Evolutionary conservation across 768 basidiomycete species (phyloP).

Genomic region (Boletus coccyginus): DNA sequence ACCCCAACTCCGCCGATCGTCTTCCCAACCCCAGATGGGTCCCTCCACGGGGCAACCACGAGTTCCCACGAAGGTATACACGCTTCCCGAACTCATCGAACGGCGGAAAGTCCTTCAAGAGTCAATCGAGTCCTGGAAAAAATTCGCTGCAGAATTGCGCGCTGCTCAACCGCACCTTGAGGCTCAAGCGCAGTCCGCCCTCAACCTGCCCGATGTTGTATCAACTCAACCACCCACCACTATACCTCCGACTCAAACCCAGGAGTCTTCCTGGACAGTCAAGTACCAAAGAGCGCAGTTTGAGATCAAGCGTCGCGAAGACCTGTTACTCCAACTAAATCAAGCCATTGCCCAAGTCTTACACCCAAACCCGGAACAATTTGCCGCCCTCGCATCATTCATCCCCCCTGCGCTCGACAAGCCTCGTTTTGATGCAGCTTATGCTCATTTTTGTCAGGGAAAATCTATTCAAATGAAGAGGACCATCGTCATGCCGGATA

Average conservation of each 20-base stretch:
- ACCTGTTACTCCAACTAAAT: conserved; percentile 25
- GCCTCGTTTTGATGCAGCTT: conserved; percentile 27
- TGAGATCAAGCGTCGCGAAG: conserved; percentile 32
- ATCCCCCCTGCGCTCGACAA: conserved; percentile 30
- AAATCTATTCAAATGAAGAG: conserved; percentile 25
- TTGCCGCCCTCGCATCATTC: conserved; percentile 25
- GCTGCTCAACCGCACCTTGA: conserved; percentile 14
- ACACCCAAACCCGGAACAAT: conserved; percentile 21
- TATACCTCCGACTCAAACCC: conserved; percentile 4
- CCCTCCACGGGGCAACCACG: conserved; percentile 14
- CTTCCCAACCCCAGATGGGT: conserved; percentile 27
- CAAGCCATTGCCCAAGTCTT: conserved; percentile 26
- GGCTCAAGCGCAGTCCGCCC: not conserved
- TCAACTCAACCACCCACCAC: not conserved
- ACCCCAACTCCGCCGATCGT: conserved; percentile 27
- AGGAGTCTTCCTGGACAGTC: conserved; percentile 19
- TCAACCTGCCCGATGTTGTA: not conserved
- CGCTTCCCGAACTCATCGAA: conserved; percentile 26
- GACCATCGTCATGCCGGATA: conserved; percentile 30
- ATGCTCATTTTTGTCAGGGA: conserved; percentile 28
- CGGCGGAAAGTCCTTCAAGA: conserved; percentile 24
- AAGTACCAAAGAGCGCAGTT: conserved; percentile 25
- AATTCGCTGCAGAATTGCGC: conserved; percentile 17
- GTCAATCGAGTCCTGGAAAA: conserved; percentile 25
- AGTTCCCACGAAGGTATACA: conserved; percentile 19